phyloP scores from a whole-genome alignment of 768 basidiomycete genomes.

The Hericium erinaceus region DNA sequence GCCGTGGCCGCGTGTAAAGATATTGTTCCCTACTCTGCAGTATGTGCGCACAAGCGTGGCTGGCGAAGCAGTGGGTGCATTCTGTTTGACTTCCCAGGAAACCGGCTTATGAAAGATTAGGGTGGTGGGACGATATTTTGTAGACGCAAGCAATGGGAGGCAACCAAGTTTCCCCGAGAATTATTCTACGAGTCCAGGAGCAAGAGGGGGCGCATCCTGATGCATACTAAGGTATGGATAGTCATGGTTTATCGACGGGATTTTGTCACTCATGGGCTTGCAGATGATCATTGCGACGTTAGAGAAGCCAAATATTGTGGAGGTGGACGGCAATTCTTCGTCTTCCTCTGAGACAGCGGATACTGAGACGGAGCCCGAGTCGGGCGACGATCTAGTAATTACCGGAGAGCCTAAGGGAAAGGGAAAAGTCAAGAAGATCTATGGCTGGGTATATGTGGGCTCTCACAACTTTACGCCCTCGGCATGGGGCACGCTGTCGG shows the following conservation, averaged over 20 bases:
- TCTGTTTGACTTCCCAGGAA: neutral
- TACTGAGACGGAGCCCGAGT: neutral
- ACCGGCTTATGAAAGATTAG: slow-evolving; percentile 25
- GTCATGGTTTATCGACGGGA: neutral
- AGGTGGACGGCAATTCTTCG: neutral
- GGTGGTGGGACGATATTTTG: slow-evolving; percentile 89
- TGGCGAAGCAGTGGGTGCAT: slow-evolving; percentile 37
- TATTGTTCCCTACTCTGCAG: slow-evolving; percentile 66
- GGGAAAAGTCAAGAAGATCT: slow-evolving; percentile 20
- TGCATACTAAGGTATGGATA: slow-evolving; percentile 79
- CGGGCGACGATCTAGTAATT: slow-evolving; percentile 23
- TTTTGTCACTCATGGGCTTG: neutral
- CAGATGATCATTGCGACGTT: slow-evolving; percentile 12
- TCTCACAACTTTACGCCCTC: slow-evolving; percentile 89
- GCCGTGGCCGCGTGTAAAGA: slow-evolving; percentile 46
- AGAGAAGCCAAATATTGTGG: neutral
- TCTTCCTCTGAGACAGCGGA: neutral
- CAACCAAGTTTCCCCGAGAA: slow-evolving; percentile 56
- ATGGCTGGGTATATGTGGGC: slow-evolving; percentile 80
- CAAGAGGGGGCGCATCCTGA: slow-evolving; percentile 69
- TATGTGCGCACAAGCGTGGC: slow-evolving; percentile 57
- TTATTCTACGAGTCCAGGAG: slow-evolving; percentile 77
- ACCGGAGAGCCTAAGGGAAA: slow-evolving; percentile 25
- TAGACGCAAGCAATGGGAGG: slow-evolving; percentile 60
- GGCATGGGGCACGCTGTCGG: slow-evolving; percentile 80